A percentile compares a stretch with the other conserved stretches of the same genome.
These are phyloP conservation scores for Pelargonium myrrhifolium DNA, from an alignment of 441 rosid genomes.

Conservation along the genomic window DNA sequence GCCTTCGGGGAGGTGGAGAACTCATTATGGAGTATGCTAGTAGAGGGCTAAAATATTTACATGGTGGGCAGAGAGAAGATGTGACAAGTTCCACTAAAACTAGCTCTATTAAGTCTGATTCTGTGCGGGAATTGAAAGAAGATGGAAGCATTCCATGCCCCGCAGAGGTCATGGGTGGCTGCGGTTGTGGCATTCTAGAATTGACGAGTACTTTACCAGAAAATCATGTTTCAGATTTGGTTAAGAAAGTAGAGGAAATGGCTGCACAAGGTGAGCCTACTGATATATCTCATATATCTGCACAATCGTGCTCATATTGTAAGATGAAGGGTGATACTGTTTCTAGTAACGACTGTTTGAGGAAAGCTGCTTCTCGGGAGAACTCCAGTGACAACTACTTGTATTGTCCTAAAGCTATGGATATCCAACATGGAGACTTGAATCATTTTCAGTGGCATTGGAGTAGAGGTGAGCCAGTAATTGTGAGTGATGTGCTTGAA, in stretches of 20 bases:
- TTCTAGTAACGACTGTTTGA: slow-evolving; percentile 19
- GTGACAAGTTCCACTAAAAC: slow-evolving; percentile 12
- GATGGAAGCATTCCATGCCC: slow-evolving; percentile 55
- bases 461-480: slow-evolving; percentile 74
- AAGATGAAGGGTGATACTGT: slow-evolving; percentile 20
- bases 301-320: slow-evolving; percentile 12
- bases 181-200: slow-evolving; percentile 45
- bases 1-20: slow-evolving; percentile 33
- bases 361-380: slow-evolving; percentile 64
- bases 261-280: not conserved
- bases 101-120: slow-evolving; percentile 9
- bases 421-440: slow-evolving; percentile 37
- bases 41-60: slow-evolving; percentile 39
- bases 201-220: slow-evolving; percentile 39
- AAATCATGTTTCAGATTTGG: slow-evolving; percentile 42
- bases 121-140: slow-evolving; percentile 52
- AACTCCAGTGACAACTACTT: slow-evolving; percentile 56
- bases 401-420: slow-evolving; percentile 49
- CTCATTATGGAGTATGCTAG: slow-evolving; percentile 31
- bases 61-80: slow-evolving; percentile 31
- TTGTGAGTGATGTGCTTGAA: slow-evolving; percentile 69
- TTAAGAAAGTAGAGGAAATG: slow-evolving; percentile 40
- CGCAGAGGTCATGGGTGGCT: slow-evolving; percentile 26
- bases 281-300: slow-evolving; percentile 6
- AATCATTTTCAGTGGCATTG: slow-evolving; percentile 78